These are phyloP conservation scores for Fusarium sp. DNA, from an alignment of 2,329 filamentous ascomycete genomes.

Conservation along the genomic window DNA sequence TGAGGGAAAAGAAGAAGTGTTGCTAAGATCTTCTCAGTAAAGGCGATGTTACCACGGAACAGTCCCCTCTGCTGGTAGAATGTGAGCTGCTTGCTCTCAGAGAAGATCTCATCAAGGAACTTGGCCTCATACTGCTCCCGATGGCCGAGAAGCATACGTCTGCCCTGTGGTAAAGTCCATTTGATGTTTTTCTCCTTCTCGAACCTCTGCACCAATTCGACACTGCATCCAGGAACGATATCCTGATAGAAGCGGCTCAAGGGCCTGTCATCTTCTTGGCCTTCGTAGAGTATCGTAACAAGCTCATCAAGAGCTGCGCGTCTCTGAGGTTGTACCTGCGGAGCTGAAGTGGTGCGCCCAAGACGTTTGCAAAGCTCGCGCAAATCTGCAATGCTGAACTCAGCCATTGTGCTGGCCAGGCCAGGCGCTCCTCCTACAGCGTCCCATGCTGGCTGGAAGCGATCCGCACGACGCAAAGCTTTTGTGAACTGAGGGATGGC, in stretches of 20 bases:
- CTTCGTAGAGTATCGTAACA: constrained; percentile 31
- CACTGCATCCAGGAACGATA: constrained; percentile 44
- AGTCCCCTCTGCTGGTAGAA: constrained; percentile 20
- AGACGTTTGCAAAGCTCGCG: constrained; percentile 35
- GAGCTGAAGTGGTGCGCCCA: constrained; percentile 41
- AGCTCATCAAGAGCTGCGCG: constrained; percentile 42
- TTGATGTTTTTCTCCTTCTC: constrained; percentile 24
- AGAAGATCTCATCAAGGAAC: constrained; percentile 37
- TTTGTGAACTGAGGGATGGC: constrained; percentile 42
- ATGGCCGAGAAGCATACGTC: constrained; percentile 33
- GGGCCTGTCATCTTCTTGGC: constrained; percentile 35
- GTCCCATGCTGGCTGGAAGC: constrained; percentile 43
- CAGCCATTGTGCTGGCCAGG: constrained; percentile 41
- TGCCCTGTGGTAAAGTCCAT: constrained; percentile 35
- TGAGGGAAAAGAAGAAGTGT: constrained; percentile 15
- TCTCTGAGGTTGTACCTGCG: constrained; percentile 38
- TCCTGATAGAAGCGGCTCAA: constrained; percentile 42
- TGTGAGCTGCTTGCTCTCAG: neutral
- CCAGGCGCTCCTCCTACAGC: constrained; percentile 43
- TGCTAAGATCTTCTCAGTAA: constrained; percentile 31
- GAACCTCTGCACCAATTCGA: constrained; percentile 37
- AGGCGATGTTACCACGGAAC: constrained; percentile 34
- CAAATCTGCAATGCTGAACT: constrained; percentile 47
- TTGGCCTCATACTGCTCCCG: constrained; percentile 30
- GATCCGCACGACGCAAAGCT: constrained; percentile 37